Evolutionary conservation across 371 early-diverging fungal species (phyloP).

Genomic region (Zopfochytrium polystomum): DNA sequence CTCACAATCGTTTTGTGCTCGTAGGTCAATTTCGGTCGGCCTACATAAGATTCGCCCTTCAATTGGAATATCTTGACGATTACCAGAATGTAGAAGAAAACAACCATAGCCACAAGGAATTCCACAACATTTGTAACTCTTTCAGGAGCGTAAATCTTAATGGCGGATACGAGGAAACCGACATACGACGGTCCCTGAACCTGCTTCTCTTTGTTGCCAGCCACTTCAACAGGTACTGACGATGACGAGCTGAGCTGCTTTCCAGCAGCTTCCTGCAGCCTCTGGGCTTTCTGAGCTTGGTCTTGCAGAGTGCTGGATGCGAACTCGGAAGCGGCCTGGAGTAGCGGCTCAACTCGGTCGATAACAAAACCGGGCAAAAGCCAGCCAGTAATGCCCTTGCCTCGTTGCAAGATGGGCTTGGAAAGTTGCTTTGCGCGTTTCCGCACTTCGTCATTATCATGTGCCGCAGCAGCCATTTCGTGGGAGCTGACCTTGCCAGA

Average conservation of each 20-base stretch:
- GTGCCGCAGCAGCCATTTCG: conserved; percentile 24
- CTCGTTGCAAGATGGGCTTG: conserved; percentile 32
- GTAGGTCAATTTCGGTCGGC: conserved; percentile 36
- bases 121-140: conserved; percentile 34
- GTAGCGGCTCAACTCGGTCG: conserved; percentile 39
- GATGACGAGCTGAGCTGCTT: background rate
- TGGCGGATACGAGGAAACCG: conserved; percentile 31
- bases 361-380: conserved; percentile 39
- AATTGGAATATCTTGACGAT: conserved; percentile 38
- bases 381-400: conserved; percentile 27
- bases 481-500: conserved; percentile 36
- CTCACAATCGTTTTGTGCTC: conserved; percentile 29
- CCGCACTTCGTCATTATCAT: conserved; percentile 32
- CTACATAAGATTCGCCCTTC: conserved; percentile 38
- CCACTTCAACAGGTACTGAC: conserved; percentile 1
- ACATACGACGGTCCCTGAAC: conserved; percentile 12
- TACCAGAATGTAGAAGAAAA: conserved; percentile 37
- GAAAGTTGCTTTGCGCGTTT: conserved; percentile 23
- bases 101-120: conserved; percentile 37
- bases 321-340: conserved; percentile 37
- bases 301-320: conserved; percentile 11
- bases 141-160: conserved; percentile 42
- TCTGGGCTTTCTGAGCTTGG: conserved; percentile 20
- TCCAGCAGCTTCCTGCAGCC: conserved; percentile 9
- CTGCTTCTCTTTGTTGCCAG: too few species aligned